Base-by-base conservation (phyloP, 306 rosid species). In the Cicer arietinum region DNA sequence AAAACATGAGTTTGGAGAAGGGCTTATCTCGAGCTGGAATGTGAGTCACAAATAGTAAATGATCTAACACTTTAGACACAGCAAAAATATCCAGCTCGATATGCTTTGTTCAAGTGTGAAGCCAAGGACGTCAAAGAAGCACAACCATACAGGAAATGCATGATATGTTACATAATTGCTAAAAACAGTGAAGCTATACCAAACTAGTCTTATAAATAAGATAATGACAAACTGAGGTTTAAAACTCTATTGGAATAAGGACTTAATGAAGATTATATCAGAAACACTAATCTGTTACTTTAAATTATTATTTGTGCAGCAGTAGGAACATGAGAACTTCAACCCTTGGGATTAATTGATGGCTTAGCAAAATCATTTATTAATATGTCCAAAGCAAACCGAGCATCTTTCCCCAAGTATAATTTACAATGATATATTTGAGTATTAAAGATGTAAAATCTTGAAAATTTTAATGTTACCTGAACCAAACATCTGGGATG, bases 401-500 rank as follows among this genome's bases (percentile, higher is more conserved):
- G 17, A 68, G 44, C 72, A 77, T 62, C 60, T 67, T 22, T 35
- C 42, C 60, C 41, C 69, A 61, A 52, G 67, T 37, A 68, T 63
- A 69, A 7, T 68, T 74, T 61, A 61, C 53, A 43, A 35, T 14
- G 43, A 53, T 75, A 13, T 45, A 10, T 74, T 61, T 8, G 39
- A 66, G 54, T 51, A 52, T 18, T 71, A 45, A 69, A 76, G 45
- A 73, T 47, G 46, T 61, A 47, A 72, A 58, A 41, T 37, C 6
- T 54, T 44, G 57, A 50, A 65, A 79, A 52, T 18, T 71, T 13
- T 42, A 59, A 77, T 20, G 65, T 47, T 84, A 94, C 98, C 98
- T 94, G 97, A 87, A 87, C 88, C 77, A 90, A 83, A 83, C 84
- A 71, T 77, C 72, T 85, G 66, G 94, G 94, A 75, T 91, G 94